These are phyloP conservation scores for Talaromyces atroroseus DNA, from an alignment of 2,329 filamentous ascomycete genomes.

Conservation along the genomic window DNA sequence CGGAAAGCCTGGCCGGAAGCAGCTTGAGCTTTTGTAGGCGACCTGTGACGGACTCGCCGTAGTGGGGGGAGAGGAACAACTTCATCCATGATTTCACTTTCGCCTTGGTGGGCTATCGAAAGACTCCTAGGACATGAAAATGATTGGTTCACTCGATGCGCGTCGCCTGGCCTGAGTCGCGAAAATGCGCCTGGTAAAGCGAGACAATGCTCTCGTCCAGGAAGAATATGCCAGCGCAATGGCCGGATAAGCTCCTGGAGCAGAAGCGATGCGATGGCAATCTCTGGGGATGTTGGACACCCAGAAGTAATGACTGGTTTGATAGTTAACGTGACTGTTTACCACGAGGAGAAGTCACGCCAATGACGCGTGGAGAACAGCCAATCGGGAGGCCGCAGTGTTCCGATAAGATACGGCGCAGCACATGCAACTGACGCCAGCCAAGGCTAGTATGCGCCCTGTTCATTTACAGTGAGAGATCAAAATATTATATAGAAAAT, in stretches of 20 bases:
- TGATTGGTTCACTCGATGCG: not conserved
- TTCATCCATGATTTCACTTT: slow-evolving; percentile 18
- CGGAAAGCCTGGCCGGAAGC: slow-evolving; percentile 13
- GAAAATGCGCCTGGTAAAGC: not conserved
- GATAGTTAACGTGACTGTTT: slow-evolving; percentile 15
- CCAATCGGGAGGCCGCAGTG: not conserved
- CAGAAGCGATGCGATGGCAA: not conserved
- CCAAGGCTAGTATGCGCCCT: not conserved
- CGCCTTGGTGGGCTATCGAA: not conserved
- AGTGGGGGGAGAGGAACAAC: slow-evolving; percentile 34
- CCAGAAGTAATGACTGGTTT: not conserved
- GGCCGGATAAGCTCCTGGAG: slow-evolving; percentile 7
- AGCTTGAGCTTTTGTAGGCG: slow-evolving; percentile 19
- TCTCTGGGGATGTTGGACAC: not conserved
- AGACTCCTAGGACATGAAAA: too few species aligned
- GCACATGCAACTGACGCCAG: not conserved
- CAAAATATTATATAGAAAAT: too few species aligned
- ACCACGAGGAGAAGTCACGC: slow-evolving; percentile 4
- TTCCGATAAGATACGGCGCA: not conserved
- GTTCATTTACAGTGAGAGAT: too few species aligned
- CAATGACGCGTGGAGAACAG: slow-evolving; percentile 2
- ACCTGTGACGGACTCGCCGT: slow-evolving; percentile 31
- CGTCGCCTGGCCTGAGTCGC: not conserved
- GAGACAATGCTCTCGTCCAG: not conserved
- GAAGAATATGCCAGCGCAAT: slow-evolving; percentile 9